phyloP scores from a whole-genome alignment of 1,284 basidiomycete genomes.

The Xanthoconium separans region DNA sequence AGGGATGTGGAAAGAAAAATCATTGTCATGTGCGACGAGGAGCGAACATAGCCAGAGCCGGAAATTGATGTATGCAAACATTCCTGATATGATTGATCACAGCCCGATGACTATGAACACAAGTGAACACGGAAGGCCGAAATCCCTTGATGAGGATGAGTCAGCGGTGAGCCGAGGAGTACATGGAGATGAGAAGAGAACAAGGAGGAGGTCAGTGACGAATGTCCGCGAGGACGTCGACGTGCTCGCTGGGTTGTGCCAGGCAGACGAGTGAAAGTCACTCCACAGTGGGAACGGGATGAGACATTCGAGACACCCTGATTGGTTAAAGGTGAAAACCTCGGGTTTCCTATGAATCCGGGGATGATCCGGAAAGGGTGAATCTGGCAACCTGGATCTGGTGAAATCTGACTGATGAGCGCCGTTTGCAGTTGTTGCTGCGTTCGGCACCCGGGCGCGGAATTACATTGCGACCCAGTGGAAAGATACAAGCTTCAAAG shows the following conservation, averaged over 20 bases:
- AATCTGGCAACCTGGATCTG: constrained; percentile 33
- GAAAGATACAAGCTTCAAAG: constrained; percentile 38
- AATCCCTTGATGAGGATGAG: constrained; percentile 6
- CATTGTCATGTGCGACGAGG: constrained; percentile 6
- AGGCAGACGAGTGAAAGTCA: background rate
- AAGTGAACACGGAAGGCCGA: constrained; percentile 19
- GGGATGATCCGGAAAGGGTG: constrained; percentile 20
- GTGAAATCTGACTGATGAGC: constrained; percentile 34
- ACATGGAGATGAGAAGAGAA: constrained; percentile 16
- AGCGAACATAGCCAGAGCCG: constrained; percentile 3
- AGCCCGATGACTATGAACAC: background rate
- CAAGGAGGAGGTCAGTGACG: background rate
- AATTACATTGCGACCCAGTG: constrained; percentile 36
- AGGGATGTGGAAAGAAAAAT: background rate
- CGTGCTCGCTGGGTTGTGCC: constrained; percentile 18
- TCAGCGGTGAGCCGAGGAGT: constrained; percentile 24
- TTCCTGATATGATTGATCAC: constrained; percentile 16
- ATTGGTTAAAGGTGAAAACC: background rate
- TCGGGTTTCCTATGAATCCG: constrained; percentile 24
- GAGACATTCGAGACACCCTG: background rate
- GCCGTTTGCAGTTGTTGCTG: constrained; percentile 36
- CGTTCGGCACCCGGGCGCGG: constrained; percentile 38
- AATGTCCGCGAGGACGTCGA: background rate
- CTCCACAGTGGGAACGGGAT: background rate
- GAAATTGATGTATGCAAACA: constrained; percentile 1